These are phyloP conservation scores for Fusarium pseudograminearum DNA, from an alignment of 2,329 filamentous ascomycete species.

Conservation along the genomic window DNA sequence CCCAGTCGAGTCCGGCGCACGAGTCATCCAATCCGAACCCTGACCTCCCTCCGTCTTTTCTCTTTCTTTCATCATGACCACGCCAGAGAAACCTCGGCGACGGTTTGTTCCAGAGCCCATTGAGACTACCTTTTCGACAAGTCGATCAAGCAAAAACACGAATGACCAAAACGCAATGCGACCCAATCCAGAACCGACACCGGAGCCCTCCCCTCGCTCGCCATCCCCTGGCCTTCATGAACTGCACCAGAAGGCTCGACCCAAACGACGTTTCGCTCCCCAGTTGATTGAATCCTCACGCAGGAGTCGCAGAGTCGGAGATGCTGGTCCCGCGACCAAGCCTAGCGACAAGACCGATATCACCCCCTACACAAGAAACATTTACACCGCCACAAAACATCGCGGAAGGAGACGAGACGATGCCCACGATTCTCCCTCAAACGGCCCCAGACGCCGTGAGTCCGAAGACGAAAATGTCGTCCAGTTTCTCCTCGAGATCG, in stretches of 20 bases:
- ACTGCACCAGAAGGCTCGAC: conserved; percentile 58
- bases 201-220: conserved; percentile 65
- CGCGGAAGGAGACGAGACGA: conserved; percentile 50
- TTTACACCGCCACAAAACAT: conserved; percentile 63
- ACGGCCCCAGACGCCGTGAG: conserved; percentile 65
- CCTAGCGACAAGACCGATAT: conserved; percentile 80
- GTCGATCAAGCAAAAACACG: conserved; percentile 58
- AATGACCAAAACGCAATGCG: conserved; percentile 52
- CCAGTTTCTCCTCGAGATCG: conserved; percentile 81
- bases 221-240: conserved; percentile 58
- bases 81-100: conserved; percentile 59
- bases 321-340: conserved; percentile 70
- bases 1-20: conserved; percentile 33
- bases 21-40: conserved; percentile 32
- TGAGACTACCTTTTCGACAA: conserved; percentile 76
- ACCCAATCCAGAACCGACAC: conserved; percentile 69
- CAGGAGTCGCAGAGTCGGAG: conserved; percentile 75
- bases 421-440: conserved; percentile 22
- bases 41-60: conserved; percentile 47
- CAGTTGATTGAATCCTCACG: conserved; percentile 85
- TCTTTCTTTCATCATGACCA: conserved; percentile 56
- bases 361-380: conserved; percentile 72
- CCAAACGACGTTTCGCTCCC: conserved; percentile 73
- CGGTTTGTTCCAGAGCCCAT: conserved; percentile 77
- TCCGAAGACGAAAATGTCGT: conserved; percentile 80